Conservation (phyloP, 2,329 filamentous ascomycete genomes). For the Calonectria montana region DNA sequence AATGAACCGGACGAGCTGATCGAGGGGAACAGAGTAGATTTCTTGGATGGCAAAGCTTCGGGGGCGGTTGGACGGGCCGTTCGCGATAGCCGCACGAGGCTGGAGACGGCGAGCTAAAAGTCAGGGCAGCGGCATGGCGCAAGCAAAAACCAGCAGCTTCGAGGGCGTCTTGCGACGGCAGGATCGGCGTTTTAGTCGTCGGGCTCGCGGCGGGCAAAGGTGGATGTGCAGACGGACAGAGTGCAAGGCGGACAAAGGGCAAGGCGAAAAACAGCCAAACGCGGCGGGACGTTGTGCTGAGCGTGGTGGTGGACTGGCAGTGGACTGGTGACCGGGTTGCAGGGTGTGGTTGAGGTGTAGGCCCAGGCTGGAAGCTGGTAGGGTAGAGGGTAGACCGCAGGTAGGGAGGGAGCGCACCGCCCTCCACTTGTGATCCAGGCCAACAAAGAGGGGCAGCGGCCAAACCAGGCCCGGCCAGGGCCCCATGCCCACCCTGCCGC, state of each 20-base stretch:
- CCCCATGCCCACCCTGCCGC: slow-evolving; percentile 21
- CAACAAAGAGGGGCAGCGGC: slow-evolving; percentile 40
- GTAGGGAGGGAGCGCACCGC: slow-evolving; percentile 10
- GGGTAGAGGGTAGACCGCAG: background rate
- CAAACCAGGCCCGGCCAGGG: slow-evolving; percentile 22
- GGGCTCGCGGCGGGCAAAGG: background rate
- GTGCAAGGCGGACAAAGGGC: background rate
- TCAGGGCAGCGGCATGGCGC: slow-evolving; percentile 45
- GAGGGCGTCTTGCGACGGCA: background rate
- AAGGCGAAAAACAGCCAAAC: slow-evolving; percentile 3
- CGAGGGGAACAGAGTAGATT: background rate
- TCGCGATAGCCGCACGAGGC: slow-evolving; percentile 38
- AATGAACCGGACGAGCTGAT: slow-evolving; percentile 17
- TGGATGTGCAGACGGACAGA: background rate
- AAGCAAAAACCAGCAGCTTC: slow-evolving; percentile 15
- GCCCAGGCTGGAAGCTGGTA: background rate
- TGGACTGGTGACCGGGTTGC: slow-evolving; percentile 2
- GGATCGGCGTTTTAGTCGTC: background rate
- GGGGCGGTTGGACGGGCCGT: slow-evolving; percentile 29
- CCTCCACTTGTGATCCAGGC: slow-evolving; percentile 23
- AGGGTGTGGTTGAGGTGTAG: slow-evolving; percentile 1
- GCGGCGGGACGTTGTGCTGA: slow-evolving; percentile 4
- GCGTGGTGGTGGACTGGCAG: slow-evolving; percentile 2
- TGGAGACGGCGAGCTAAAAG: slow-evolving; percentile 36
- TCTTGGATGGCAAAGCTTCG: slow-evolving; percentile 24